Evolutionary conservation across 2,329 filamentous ascomycete species (phyloP), one percentile per base, ranked within the genome.

Genomic region (Tympanopsis confertula): DNA sequence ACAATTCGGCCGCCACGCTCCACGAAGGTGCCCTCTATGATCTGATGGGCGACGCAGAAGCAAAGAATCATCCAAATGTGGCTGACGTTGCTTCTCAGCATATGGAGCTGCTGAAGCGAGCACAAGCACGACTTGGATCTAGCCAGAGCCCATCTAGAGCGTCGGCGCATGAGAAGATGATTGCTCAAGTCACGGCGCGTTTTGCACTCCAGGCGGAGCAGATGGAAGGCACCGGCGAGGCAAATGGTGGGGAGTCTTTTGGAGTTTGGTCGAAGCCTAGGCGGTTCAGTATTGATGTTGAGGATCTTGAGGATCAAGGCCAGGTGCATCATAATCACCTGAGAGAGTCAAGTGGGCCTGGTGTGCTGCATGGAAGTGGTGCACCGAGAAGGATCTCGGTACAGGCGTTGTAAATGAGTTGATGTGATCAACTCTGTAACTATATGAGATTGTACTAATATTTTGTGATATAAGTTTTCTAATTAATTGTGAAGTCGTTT

Each of bases 21-120:
- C 45, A 50, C 38, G 47, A 49, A 40, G 38, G 43, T 4, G 35
- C 47, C 12, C 45, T 48, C 13, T 41, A 42, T 18, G 20, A 38
- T n/a, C 29, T 40, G 10, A 29, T 43, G 13, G 38, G 42, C 30
- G 42, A 38, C 13, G 38, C 41, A n/a, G 42, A 44, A 20, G 41
- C 22, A n/a, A 15, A 12, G 35, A 5, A 36, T 22, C 12, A 26
- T 10, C 12, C 7, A 22, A 10, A 15, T n/a, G 35, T 18, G 10
- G 10, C 35, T 22, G n/a, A 36, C 7, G 20, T 17, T 17, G 19
- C 19, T 22, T 13, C 13, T 10, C 13, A 36, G 35, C 35, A 36
- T n/a, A 10, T 26, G 18, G 13, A 20, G 18, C 35, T 26, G 13
- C 35, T 36, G 7, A 20, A 15, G 18, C 13, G n/a, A 5, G 19